These are phyloP conservation scores for Steccherinum ochraceum DNA, from an alignment of 768 basidiomycete genomes.

Conservation along the genomic window DNA sequence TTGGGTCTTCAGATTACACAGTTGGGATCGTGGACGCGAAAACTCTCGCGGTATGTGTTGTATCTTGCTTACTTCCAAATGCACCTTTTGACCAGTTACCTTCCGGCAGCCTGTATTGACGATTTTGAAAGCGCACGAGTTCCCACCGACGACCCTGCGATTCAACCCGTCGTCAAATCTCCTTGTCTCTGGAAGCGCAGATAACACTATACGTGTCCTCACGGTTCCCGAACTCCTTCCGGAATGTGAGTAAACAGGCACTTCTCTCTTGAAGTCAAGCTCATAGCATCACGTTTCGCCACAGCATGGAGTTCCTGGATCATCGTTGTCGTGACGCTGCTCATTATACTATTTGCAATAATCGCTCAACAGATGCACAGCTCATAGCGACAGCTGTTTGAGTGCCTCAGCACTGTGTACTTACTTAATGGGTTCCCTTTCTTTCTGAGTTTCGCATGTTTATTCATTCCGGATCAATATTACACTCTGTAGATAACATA, in stretches of 20 bases:
- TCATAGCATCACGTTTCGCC: background rate
- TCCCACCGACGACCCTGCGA: slow-evolving; percentile 82
- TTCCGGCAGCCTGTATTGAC: slow-evolving; percentile 83
- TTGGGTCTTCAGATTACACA: slow-evolving; percentile 81
- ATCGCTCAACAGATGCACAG: slow-evolving; percentile 19
- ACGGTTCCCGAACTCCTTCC: slow-evolving; percentile 55
- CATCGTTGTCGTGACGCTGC: slow-evolving; percentile 20
- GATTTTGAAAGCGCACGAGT: slow-evolving; percentile 92
- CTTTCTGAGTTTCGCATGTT: background rate
- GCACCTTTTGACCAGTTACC: background rate
- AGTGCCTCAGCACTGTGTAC: too few relatives aligned
- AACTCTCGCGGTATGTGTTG: slow-evolving; percentile 71
- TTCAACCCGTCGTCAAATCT: slow-evolving; percentile 83
- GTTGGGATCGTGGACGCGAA: slow-evolving; percentile 79
- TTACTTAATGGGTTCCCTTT: too few relatives aligned
- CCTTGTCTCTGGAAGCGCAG: slow-evolving; percentile 85
- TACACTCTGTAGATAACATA: too few relatives aligned
- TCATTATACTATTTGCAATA: slow-evolving; percentile 27
- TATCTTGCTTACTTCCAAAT: too few relatives aligned
- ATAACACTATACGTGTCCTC: slow-evolving; percentile 79
- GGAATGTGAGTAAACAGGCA: slow-evolving; percentile 39
- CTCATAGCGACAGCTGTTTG: background rate
- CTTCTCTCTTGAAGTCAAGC: background rate
- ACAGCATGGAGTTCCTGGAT: slow-evolving; percentile 25
- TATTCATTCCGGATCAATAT: background rate